Percentiles rank a stretch among this genome's conserved stretches.
Evolutionary conservation across 2,329 filamentous ascomycete genomes (phyloP).

Genomic region (Byssothecium circinans): DNA sequence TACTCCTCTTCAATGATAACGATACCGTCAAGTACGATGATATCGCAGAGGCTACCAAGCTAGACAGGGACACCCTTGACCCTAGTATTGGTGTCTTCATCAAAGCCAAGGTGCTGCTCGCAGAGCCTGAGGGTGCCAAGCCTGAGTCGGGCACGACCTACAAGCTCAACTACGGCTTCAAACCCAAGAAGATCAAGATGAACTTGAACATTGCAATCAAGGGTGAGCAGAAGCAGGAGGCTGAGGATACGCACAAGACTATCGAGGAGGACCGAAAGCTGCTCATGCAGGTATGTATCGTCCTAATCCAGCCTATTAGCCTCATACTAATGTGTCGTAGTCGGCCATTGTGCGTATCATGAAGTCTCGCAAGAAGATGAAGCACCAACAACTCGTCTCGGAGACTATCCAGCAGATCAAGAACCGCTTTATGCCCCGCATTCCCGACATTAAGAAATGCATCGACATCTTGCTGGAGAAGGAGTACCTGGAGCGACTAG

Average conservation of each 20-base stretch:
- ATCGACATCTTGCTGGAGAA: constrained; percentile 99
- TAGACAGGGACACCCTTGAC: constrained; percentile 81
- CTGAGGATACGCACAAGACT: constrained; percentile 97
- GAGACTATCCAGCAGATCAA: constrained; percentile 97
- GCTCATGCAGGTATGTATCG: constrained; percentile 80
- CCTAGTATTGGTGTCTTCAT: constrained; percentile 82
- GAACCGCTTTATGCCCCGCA: constrained; percentile 87
- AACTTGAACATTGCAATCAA: constrained; percentile 95
- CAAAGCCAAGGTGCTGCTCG: constrained; percentile 86
- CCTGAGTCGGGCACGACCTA: constrained; percentile 77
- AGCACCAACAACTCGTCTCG: constrained; percentile 89
- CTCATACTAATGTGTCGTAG: constrained; percentile 54
- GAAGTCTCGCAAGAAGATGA: constrained; percentile 99
- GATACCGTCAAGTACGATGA: constrained; percentile 86
- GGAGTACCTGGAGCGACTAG: constrained; percentile 94
- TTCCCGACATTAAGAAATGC: constrained; percentile 98
- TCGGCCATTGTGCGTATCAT: constrained; percentile 99
- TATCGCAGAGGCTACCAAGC: constrained; percentile 76
- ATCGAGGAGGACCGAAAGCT: constrained; percentile 98
- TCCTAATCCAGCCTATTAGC: not conserved
- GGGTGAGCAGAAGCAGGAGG: constrained; percentile 93
- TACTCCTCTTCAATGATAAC: constrained; percentile 91
- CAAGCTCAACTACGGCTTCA: constrained; percentile 89
- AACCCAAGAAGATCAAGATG: constrained; percentile 96
- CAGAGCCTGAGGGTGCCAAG: constrained; percentile 72